phyloP scores from a whole-genome alignment of 352 stramenopile species.

The Globisporangium acanthophoron region DNA sequence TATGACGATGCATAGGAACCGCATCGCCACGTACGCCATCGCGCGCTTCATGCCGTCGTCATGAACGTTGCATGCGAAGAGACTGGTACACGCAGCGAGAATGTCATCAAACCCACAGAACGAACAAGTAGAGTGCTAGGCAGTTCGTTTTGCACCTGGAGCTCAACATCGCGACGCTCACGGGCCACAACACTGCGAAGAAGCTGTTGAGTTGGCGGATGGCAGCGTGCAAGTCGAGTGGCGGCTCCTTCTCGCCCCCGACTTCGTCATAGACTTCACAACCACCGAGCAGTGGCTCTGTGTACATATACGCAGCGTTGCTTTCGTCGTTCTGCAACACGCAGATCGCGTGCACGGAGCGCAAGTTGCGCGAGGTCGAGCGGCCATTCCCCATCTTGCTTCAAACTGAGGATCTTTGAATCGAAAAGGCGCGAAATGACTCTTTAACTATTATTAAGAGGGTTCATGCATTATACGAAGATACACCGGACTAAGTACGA shows the following conservation, averaged over 20 bases:
- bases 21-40: constrained; percentile 39
- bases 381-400: constrained; percentile 32
- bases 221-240: constrained; percentile 25
- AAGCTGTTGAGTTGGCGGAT: constrained; percentile 74
- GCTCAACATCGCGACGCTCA: constrained; percentile 66
- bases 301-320: constrained; percentile 31
- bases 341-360: constrained; percentile 23
- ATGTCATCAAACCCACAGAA: neutral
- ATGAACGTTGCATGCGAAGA: constrained; percentile 39
- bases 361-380: constrained; percentile 21
- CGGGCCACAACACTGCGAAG: constrained; percentile 67
- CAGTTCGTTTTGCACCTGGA: constrained; percentile 28
- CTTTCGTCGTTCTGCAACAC: constrained; percentile 19
- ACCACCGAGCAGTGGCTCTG: constrained; percentile 46
- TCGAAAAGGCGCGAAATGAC: neutral
- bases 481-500: no score
- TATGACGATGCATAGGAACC: neutral
- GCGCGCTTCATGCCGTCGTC: constrained; percentile 39
- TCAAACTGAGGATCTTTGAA: neutral
- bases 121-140: neutral
- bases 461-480: no score
- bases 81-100: constrained; percentile 19
- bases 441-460: no score
- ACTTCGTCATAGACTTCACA: neutral
- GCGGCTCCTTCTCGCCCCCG: constrained; percentile 10